A percentile compares a stretch with the other conserved stretches of the same genome.
These are phyloP conservation scores for Colletotrichum sp. DNA, from an alignment of 2,329 filamentous ascomycete genomes.

Conservation along the genomic window DNA sequence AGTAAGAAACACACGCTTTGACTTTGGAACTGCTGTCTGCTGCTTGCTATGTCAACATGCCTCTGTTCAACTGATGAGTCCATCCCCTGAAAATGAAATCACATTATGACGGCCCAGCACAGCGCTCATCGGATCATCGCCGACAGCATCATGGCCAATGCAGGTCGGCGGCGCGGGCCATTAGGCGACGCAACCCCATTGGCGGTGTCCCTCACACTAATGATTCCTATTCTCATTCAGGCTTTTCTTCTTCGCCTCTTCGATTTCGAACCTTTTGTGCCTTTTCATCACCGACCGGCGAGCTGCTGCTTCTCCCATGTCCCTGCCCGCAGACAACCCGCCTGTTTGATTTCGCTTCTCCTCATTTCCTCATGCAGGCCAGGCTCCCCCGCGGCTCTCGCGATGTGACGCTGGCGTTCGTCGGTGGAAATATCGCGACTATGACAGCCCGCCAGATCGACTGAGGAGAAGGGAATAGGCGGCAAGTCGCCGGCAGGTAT, in stretches of 20 bases:
- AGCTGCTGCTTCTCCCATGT: background rate
- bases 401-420: background rate
- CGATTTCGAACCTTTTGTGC: background rate
- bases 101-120: background rate
- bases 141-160: constrained; percentile 14
- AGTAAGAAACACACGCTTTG: background rate
- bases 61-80: background rate
- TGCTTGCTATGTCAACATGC: no score
- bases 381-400: background rate
- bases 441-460: background rate
- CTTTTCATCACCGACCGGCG: background rate
- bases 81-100: background rate
- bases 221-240: constrained; percentile 1
- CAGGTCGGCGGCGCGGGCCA: constrained; percentile 12
- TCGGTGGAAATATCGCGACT: background rate
- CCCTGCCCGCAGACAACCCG: background rate
- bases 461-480: background rate
- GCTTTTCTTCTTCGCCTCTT: background rate
- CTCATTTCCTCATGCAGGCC: background rate
- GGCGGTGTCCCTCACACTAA: background rate
- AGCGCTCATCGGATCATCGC: constrained; percentile 3
- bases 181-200: constrained; percentile 7
- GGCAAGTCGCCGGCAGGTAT: background rate
- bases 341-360: background rate
- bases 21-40: no score